These are phyloP conservation scores for Cercophora samala DNA, from an alignment of 495 filamentous ascomycete genomes.

Conservation along the genomic window DNA sequence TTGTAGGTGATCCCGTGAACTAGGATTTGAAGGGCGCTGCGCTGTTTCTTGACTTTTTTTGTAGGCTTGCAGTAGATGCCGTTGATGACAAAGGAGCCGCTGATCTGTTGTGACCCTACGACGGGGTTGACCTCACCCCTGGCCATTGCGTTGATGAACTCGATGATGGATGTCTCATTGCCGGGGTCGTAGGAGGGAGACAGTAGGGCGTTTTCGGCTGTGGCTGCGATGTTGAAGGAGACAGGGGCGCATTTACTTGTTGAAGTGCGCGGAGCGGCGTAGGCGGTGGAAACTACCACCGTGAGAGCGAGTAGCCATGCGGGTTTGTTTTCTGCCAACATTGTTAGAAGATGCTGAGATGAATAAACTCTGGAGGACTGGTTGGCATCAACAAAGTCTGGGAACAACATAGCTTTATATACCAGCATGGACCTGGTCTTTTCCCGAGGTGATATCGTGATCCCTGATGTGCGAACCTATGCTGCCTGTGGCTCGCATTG, in stretches of 20 bases:
- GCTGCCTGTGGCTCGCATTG: background rate
- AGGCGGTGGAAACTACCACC: background rate
- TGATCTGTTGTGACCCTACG: background rate
- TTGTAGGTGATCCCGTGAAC: conserved; percentile 30
- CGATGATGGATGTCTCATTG: background rate
- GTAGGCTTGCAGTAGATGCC: conserved; percentile 20
- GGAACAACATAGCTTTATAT: background rate
- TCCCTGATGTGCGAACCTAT: too few species aligned
- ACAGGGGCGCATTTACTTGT: background rate
- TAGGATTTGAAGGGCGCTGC: conserved; percentile 22
- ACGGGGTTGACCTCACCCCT: background rate
- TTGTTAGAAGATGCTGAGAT: background rate
- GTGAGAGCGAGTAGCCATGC: conserved; percentile 2
- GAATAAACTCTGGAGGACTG: background rate
- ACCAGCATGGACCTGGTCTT: background rate
- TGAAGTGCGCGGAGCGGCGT: background rate
- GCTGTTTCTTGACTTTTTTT: background rate
- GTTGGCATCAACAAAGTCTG: background rate
- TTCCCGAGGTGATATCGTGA: background rate
- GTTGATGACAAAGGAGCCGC: conserved; percentile 15
- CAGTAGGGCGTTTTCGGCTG: background rate
- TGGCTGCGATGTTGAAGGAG: background rate
- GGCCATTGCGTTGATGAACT: background rate
- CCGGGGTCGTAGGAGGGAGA: background rate
- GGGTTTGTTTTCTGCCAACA: background rate